Percentiles rank a stretch among this genome's conserved stretches.
Evolutionary conservation across 495 filamentous ascomycete species (phyloP).

Genomic region (Penicillium nucicola): DNA sequence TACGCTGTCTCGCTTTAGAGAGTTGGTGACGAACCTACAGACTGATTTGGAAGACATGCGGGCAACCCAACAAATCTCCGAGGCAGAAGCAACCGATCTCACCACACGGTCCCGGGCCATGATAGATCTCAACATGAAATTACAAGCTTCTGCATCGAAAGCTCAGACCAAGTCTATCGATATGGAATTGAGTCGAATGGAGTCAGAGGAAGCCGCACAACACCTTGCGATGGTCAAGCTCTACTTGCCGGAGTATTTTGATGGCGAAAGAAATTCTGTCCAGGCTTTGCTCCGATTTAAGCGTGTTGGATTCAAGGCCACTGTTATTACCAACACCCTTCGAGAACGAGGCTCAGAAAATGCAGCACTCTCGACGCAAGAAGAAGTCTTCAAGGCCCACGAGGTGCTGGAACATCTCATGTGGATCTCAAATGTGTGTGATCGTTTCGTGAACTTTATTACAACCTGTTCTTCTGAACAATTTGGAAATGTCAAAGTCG

Average conservation of each 20-base stretch:
- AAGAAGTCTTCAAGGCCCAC: constrained; percentile 72
- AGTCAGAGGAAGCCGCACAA: constrained; percentile 84
- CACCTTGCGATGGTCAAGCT: constrained; percentile 83
- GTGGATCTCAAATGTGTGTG: constrained; percentile 78
- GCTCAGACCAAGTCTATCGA: constrained; percentile 92
- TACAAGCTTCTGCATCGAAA: constrained; percentile 84
- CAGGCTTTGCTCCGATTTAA: constrained; percentile 83
- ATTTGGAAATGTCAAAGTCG: constrained; percentile 70
- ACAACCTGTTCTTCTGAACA: constrained; percentile 70
- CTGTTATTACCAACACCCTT: constrained; percentile 72
- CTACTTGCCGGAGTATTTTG: constrained; percentile 87
- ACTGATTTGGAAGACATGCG: constrained; percentile 86
- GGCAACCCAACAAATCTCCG: constrained; percentile 85
- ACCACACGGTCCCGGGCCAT: constrained; percentile 82
- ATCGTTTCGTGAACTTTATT: constrained; percentile 77
- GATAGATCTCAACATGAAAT: constrained; percentile 93
- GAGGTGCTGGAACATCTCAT: constrained; percentile 81
- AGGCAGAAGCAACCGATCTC: constrained; percentile 85
- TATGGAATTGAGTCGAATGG: constrained; percentile 79
- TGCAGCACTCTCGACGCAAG: constrained; percentile 55
- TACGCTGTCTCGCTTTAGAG: constrained; percentile 80
- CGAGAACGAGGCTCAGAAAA: constrained; percentile 66
- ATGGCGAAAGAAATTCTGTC: constrained; percentile 75
- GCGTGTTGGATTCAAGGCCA: constrained; percentile 83
- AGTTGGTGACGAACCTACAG: constrained; percentile 82